Base-by-base conservation (phyloP, 495 filamentous ascomycete genomes). In the Tuber indicum region DNA sequence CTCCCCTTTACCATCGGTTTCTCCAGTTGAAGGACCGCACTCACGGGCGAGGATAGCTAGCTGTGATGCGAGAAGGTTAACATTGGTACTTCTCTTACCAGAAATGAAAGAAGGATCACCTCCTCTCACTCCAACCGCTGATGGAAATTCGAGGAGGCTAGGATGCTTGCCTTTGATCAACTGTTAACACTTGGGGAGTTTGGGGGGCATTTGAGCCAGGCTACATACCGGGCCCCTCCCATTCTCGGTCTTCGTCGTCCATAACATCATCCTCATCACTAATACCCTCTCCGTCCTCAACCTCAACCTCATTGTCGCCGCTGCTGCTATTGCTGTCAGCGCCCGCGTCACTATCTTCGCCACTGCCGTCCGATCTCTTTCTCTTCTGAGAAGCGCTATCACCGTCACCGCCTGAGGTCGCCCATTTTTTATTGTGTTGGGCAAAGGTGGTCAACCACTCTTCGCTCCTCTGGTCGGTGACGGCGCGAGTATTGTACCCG, bases 381-480 rank as follows among this genome's bases (percentile, higher is more conserved):
- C 73, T 70, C 73, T 74, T 74, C 14, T 41, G 46, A n/a, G 39
- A 41, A 16, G 43, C 14, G 1, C 32, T 32, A 32, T 32, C 32
- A 36, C 85, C 44, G 85, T 85, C 74, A 89, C 88, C 75, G 88
- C 4, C 52, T 12, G 12, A 32, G n/a, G 52, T 89, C 72, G 97
- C 83, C 92, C 93, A 96, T 43, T 86, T 88, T 12, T 94, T 84
- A 84, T 98, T 98, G 23, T 94, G 93, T 41, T 91, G 86, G 19
- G 90, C 88, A 85, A 97, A 96, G 80, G 97, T 92, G 16, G 97
- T 92, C 21, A 97, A 86, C 58, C 89, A 89, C 82, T 98, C 94
- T 19, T 95, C 89, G 83, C 94, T 97, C 71, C 96, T 90, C 71
- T 91, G 91, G 84, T 99, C 96, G 23, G 94, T 94, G 45, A 98